Conservation (phyloP, 768 basidiomycete genomes). For the Serendipita vermifera region DNA sequence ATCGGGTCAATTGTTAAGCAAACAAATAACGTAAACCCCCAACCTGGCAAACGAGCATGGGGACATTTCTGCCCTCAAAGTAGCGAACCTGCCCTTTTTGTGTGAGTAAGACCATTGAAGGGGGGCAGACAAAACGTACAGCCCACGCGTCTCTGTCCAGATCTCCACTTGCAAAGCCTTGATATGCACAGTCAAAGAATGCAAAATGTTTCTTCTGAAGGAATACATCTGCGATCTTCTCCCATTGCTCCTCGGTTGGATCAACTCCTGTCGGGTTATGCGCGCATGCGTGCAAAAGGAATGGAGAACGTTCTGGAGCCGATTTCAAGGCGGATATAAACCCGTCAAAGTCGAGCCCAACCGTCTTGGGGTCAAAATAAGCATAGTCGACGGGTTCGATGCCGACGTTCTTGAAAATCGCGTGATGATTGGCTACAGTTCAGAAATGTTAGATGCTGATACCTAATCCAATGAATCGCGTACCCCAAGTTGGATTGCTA, state of each 20-base stretch:
- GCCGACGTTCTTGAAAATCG: conserved; percentile 83
- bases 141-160: conserved; percentile 87
- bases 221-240: conserved; percentile 57
- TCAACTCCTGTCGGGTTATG: conserved; percentile 98
- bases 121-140: conserved; percentile 28
- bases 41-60: conserved; percentile 81
- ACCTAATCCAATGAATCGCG: conserved; percentile 21
- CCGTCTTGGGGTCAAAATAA: conserved; percentile 88
- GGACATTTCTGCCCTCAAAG: conserved; percentile 64
- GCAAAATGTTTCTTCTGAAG: conserved; percentile 64
- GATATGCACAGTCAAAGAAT: conserved; percentile 95
- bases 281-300: conserved; percentile 87
- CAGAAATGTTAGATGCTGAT: background rate
- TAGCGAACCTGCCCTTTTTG: conserved; percentile 31
- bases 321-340: conserved; percentile 45
- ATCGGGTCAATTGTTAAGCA: background rate
- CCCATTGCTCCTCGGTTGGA: conserved; percentile 81
- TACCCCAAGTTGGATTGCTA: conserved; percentile 93
- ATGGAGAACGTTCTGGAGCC: conserved; percentile 66
- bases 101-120: background rate
- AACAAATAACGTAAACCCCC: too few species aligned
- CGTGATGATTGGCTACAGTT: conserved; percentile 64
- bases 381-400: conserved; percentile 77
- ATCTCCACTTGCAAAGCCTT: conserved; percentile 91
- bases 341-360: conserved; percentile 69